These are phyloP conservation scores for Filobasidium floriforme DNA, from an alignment of 768 basidiomycete genomes.

Conservation along the genomic window DNA sequence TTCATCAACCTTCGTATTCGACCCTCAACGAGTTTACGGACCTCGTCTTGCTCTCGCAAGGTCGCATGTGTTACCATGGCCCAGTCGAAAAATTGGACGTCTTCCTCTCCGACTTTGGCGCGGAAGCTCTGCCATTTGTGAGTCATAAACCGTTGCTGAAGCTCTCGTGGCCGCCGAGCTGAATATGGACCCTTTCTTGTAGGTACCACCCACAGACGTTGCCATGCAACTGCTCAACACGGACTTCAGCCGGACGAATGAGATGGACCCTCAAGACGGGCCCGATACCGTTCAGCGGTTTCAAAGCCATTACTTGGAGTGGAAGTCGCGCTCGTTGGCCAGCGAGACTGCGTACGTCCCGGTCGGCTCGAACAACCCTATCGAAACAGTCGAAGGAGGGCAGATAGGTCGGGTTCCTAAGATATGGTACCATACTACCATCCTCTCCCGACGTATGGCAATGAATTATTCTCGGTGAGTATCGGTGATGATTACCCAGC, in stretches of 20 bases:
- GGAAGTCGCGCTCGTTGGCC: no score
- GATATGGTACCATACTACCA: constrained; percentile 34
- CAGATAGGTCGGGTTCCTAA: neutral
- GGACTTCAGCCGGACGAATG: constrained; percentile 5
- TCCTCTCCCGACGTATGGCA: constrained; percentile 50
- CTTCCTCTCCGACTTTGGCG: no score
- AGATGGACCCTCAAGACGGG: no score
- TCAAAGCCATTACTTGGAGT: no score
- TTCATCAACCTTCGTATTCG: constrained; percentile 53
- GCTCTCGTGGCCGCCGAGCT: no score
- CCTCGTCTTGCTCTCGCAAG: constrained; percentile 53
- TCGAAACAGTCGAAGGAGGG: neutral
- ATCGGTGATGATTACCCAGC: neutral
- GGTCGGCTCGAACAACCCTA: no score
- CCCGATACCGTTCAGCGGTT: no score
- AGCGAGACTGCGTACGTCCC: no score
- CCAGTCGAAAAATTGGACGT: no score
- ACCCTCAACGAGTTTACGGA: constrained; percentile 55
- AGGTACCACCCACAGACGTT: constrained; percentile 20
- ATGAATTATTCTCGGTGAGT: constrained; percentile 50
- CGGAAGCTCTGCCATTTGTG: no score
- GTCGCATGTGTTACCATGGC: constrained; percentile 45
- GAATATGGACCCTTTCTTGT: neutral
- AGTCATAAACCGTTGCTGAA: no score
- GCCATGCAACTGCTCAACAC: constrained; percentile 25